Conservation (phyloP, 441 rosid species). For the Populus hybrid region DNA sequence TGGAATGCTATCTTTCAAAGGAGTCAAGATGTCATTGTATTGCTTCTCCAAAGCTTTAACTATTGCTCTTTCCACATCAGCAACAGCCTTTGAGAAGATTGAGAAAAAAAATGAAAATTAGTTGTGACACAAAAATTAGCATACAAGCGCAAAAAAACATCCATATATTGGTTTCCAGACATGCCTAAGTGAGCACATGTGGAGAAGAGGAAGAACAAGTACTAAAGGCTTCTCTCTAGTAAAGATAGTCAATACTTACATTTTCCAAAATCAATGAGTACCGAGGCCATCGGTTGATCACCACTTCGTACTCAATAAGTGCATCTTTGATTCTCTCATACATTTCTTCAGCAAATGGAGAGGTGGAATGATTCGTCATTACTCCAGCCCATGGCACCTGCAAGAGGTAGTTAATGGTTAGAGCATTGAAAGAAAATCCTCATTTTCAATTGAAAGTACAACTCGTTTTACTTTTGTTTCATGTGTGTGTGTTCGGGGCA, state of each 20-base stretch:
- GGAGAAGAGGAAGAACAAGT: background rate
- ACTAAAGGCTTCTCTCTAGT: background rate
- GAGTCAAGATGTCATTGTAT: slow-evolving; percentile 77
- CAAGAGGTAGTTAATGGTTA: slow-evolving; percentile 14
- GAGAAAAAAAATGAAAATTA: background rate
- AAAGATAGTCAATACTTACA: slow-evolving; percentile 40
- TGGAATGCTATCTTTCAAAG: slow-evolving; percentile 82
- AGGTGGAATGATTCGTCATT: slow-evolving; percentile 78
- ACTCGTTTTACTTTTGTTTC: background rate
- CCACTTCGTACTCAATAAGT: slow-evolving; percentile 78
- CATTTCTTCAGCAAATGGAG: slow-evolving; percentile 96
- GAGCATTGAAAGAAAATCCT: too few species aligned
- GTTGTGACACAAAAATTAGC: background rate
- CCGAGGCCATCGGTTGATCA: slow-evolving; percentile 91
- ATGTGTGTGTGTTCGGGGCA: background rate
- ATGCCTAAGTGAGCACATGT: background rate
- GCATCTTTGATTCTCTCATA: slow-evolving; percentile 75
- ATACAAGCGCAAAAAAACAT: background rate
- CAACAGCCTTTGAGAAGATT: slow-evolving; percentile 55
- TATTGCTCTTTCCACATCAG: slow-evolving; percentile 80
- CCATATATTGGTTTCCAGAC: background rate
- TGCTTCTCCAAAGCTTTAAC: slow-evolving; percentile 90
- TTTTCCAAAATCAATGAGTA: slow-evolving; percentile 81
- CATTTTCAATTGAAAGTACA: background rate
- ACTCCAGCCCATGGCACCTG: slow-evolving; percentile 95